Conservation (phyloP, 179 eudicot species). For the Beta corolliflora region DNA sequence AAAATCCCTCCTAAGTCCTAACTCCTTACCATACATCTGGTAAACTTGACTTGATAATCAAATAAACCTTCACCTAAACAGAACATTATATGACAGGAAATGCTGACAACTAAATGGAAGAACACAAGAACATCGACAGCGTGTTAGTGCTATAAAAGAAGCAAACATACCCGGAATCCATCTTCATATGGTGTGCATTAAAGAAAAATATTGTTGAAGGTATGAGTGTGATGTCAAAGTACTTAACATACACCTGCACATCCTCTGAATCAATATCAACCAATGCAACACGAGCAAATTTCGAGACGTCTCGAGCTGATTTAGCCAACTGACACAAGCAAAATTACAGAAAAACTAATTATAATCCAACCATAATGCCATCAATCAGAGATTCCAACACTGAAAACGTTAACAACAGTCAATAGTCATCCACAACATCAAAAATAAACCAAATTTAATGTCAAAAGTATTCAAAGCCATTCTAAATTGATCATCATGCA, state of each 20-base stretch:
- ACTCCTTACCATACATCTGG: too few species aligned
- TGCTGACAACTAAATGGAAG: background rate
- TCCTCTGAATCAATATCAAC: conserved; percentile 85
- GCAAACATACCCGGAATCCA: conserved; percentile 81
- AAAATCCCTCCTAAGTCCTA: too few species aligned
- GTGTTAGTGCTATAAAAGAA: background rate
- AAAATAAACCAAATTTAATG: background rate
- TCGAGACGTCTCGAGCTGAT: conserved; percentile 78
- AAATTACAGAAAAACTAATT: background rate
- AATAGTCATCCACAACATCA: background rate
- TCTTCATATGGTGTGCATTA: conserved; percentile 98
- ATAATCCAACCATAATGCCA: background rate
- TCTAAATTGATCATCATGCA: background rate
- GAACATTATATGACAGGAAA: conserved; percentile 4
- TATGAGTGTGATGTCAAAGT: conserved; percentile 75
- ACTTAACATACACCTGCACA: conserved; percentile 78
- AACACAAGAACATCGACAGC: background rate
- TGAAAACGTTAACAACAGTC: background rate
- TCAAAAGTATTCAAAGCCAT: background rate
- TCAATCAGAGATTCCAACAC: background rate
- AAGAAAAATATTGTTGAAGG: conserved; percentile 95
- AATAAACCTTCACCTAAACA: background rate
- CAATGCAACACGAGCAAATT: conserved; percentile 66
- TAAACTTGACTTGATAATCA: too few species aligned
- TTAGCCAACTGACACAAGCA: conserved; percentile 62